These are phyloP conservation scores for Salvia splendens DNA, from an alignment of 257 asterid genomes.

Conservation along the genomic window DNA sequence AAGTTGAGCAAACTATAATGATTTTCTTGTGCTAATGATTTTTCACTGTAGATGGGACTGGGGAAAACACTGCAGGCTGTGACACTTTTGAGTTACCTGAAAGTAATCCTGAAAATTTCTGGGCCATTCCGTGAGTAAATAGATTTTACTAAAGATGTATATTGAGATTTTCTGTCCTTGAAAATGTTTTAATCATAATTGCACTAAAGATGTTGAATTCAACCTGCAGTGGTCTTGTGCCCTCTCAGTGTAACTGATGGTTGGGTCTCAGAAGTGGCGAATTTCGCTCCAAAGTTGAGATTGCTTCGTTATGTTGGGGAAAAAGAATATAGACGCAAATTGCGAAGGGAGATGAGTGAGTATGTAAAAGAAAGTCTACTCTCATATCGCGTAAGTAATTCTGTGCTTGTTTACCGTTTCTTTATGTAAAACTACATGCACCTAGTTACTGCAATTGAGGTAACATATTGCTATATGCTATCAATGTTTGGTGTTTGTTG, in stretches of 20 bases:
- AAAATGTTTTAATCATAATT: constrained; percentile 20
- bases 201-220: constrained; percentile 25
- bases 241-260: constrained; percentile 90
- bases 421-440: constrained; percentile 2
- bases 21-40: constrained; percentile 26
- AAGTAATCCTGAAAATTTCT: constrained; percentile 55
- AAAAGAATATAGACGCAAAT: constrained; percentile 65
- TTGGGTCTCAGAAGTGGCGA: constrained; percentile 84
- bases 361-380: constrained; percentile 41
- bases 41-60: constrained; percentile 75
- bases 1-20: constrained; percentile 14
- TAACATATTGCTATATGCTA: constrained; percentile 5
- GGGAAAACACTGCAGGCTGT: constrained; percentile 96
- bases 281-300: constrained; percentile 67
- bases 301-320: constrained; percentile 84
- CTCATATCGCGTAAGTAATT: constrained; percentile 47
- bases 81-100: constrained; percentile 81
- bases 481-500: constrained; percentile 30
- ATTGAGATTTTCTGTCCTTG: constrained; percentile 12
- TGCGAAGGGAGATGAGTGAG: constrained; percentile 64
- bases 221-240: constrained; percentile 83
- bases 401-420: not conserved
- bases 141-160: constrained; percentile 20
- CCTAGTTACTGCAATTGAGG: constrained; percentile 10
- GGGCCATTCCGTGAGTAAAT: constrained; percentile 83